These are phyloP conservation scores for Acidiella bohemica DNA, from an alignment of 495 filamentous ascomycete genomes.

Conservation along the genomic window DNA sequence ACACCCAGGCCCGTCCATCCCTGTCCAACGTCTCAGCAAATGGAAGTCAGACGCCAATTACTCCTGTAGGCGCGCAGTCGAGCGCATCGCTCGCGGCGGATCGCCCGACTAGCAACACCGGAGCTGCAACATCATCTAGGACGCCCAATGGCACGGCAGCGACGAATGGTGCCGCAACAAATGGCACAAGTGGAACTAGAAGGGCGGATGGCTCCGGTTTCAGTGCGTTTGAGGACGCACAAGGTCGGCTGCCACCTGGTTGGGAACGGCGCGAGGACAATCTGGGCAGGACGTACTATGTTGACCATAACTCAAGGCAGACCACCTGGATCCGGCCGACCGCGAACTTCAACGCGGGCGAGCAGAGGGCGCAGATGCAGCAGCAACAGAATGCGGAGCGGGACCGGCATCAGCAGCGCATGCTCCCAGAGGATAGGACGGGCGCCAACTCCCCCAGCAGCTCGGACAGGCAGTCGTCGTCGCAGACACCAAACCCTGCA, in stretches of 20 bases:
- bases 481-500: constrained; percentile 30
- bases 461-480: constrained; percentile 40
- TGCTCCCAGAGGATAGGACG: constrained; percentile 89
- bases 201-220: constrained; percentile 35
- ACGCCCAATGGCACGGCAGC: constrained; percentile 9
- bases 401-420: constrained; percentile 84
- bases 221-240: constrained; percentile 89
- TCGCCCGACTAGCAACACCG: constrained; percentile 15
- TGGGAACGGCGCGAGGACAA: constrained; percentile 97
- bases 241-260: constrained; percentile 79
- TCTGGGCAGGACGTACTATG: constrained; percentile 94
- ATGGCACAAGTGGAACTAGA: constrained; percentile 2
- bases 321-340: constrained; percentile 92
- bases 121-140: constrained; percentile 4
- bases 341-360: constrained; percentile 61
- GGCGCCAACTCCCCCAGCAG: constrained; percentile 82
- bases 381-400: constrained; percentile 84
- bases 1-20: constrained; percentile 20
- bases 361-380: constrained; percentile 64
- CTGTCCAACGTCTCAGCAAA: constrained; percentile 26
- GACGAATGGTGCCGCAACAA: constrained; percentile 9
- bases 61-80: constrained; percentile 22
- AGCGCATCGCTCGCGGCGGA: constrained; percentile 22
- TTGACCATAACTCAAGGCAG: constrained; percentile 92
- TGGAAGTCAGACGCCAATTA: constrained; percentile 20